These are phyloP conservation scores for Erodium texanum DNA, from an alignment of 441 rosid species.

Conservation along the genomic window DNA sequence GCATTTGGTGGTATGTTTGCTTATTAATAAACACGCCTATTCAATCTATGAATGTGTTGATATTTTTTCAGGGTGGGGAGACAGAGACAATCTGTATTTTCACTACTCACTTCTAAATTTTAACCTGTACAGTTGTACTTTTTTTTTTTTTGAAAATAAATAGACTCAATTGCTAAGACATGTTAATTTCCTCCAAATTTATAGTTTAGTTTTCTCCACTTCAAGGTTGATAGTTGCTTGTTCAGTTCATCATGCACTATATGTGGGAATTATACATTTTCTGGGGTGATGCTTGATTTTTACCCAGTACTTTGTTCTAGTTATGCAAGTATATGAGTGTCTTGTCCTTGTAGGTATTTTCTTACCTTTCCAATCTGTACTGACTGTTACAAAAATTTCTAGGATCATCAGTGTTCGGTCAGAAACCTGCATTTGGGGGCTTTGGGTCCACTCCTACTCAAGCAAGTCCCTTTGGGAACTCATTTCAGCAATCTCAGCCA, in stretches of 20 bases:
- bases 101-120: not conserved
- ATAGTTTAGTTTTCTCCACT: not conserved
- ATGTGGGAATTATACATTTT: not conserved
- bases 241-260: not conserved
- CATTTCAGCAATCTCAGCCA: constrained; percentile 75
- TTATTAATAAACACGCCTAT: not conserved
- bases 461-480: constrained; percentile 66
- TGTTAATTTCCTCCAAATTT: not conserved
- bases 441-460: constrained; percentile 57
- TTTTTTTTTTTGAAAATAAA: not conserved
- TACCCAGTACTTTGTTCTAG: not conserved
- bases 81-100: not conserved
- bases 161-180: not conserved
- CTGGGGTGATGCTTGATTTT: not conserved
- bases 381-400: not conserved
- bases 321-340: not conserved
- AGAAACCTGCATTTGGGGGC: constrained; percentile 65
- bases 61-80: not conserved
- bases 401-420: constrained; percentile 60
- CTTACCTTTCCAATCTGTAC: not conserved
- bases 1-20: constrained; percentile 50
- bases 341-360: not conserved
- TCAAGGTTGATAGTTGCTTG: not conserved
- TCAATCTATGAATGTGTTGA: not conserved
- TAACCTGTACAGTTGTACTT: not conserved